phyloP scores from a whole-genome alignment of 2,329 filamentous ascomycete species.

The Ambrosiella xylebori region DNA sequence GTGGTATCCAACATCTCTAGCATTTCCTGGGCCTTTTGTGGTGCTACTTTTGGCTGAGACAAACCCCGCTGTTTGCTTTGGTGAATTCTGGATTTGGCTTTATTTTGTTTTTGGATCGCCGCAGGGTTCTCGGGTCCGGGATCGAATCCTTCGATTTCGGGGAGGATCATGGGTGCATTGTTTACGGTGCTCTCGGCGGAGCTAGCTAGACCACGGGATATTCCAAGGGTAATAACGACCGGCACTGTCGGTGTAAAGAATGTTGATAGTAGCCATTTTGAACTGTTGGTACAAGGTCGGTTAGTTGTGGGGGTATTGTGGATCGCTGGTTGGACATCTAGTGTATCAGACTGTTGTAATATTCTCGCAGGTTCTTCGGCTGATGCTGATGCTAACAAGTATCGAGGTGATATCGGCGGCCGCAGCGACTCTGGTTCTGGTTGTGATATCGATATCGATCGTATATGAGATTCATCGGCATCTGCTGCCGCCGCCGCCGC shows the following conservation, averaged over 20 bases:
- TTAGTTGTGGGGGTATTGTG: background rate
- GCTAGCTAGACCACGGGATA: background rate
- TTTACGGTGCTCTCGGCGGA: background rate
- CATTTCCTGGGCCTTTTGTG: constrained; percentile 26
- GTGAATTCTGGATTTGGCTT: background rate
- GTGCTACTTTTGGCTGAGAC: background rate
- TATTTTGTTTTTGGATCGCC: background rate
- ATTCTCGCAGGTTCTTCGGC: too few relatives aligned
- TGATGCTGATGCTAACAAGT: too few relatives aligned
- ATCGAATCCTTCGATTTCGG: background rate
- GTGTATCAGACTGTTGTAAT: too few relatives aligned
- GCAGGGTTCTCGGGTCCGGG: background rate
- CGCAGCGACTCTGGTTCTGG: too few relatives aligned
- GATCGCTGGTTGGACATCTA: too few relatives aligned
- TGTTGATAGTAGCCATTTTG: constrained; percentile 25
- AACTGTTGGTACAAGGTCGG: constrained; percentile 9
- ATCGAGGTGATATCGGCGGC: too few relatives aligned
- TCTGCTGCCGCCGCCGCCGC: too few relatives aligned
- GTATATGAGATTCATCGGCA: too few relatives aligned
- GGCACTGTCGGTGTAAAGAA: constrained; percentile 17
- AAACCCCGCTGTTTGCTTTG: background rate
- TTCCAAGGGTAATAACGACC: background rate
- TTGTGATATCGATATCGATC: too few relatives aligned
- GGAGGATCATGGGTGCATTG: background rate
- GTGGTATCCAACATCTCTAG: constrained; percentile 35